Base-by-base conservation (phyloP, 2,329 filamentous ascomycete species). In the Rhynchosporium secalis region DNA sequence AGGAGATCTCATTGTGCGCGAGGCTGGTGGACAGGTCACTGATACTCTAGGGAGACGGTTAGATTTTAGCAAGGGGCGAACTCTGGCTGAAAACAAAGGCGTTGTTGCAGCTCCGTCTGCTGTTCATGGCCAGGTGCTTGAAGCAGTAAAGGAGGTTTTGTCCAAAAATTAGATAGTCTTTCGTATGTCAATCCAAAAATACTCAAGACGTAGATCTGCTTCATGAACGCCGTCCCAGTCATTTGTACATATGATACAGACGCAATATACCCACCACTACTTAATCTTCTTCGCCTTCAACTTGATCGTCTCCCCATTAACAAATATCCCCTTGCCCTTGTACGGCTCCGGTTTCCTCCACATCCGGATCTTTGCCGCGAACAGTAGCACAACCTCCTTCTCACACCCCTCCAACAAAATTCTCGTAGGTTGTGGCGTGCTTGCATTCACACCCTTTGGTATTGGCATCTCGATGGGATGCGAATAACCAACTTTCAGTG, bases 321-420 rank as follows among this genome's bases (percentile, higher is more conserved):
- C 88, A 76, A 98, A 99, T 71, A 99, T 96, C 71, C 95, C 95
- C 86, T 99, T 98, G 69, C 95, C 95, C 86, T 99, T 99, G 79
- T 99, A 99, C 68, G 95, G 95, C 79, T 99, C 95, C 36, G 95
- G 95, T 68, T 84, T 85, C 74, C 95, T 88, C 94, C 94, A 98
- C 77, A 81, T 84, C 71, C 92, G 83, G 69, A 99, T 96, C 70
- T 88, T 81, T 0, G 95, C 95, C 20, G 95, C 95, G 76, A 98
- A 97, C 62, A 90, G 87, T 83, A 92, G 95, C 66, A 99, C 86
- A 55, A 88, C 83, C 77, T 96, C 88, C 75, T 92, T 92, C 75
- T 98, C 86, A 58, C 88, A 83, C 8, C 95, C 92, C 79, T 99
- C 92, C 45, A 99, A 79, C 70, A 99, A 78, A 69, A 99, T 91